Conservation (phyloP, 176 grass and related monocot genomes). For the Thalia dealbata region DNA sequence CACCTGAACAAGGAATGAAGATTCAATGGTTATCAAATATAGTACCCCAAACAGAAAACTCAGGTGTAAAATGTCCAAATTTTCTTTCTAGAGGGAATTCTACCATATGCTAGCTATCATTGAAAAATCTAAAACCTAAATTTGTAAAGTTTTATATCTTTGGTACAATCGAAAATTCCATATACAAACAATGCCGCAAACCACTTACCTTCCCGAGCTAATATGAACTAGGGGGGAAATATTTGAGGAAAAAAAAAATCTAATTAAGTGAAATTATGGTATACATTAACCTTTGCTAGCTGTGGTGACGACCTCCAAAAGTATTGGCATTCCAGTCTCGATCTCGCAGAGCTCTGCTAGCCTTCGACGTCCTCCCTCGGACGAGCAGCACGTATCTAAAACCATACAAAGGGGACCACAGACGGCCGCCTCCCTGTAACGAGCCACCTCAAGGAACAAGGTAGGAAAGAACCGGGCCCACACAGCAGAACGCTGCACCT, state of each 20-base stretch:
- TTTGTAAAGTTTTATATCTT: no score
- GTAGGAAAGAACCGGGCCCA: slow-evolving; percentile 59
- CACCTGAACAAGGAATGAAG: slow-evolving; percentile 31
- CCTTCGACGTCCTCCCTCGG: slow-evolving; percentile 35
- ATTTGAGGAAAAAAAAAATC: no score
- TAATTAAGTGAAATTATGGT: background rate
- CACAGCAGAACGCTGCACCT: slow-evolving; percentile 45
- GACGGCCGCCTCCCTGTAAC: slow-evolving; percentile 35
- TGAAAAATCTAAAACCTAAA: no score
- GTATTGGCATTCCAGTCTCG: slow-evolving; percentile 31
- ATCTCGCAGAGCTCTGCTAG: slow-evolving; percentile 43
- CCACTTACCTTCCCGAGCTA: no score
- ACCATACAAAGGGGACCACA: slow-evolving; percentile 82
- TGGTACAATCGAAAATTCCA: background rate
- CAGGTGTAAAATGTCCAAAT: background rate
- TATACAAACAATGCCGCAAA: no score
- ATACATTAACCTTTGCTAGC: slow-evolving; percentile 39
- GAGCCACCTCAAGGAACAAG: slow-evolving; percentile 33
- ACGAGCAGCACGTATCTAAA: slow-evolving; percentile 72
- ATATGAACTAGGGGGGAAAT: slow-evolving; percentile 19
- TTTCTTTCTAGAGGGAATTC: no score
- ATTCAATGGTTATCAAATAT: background rate
- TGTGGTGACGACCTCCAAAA: slow-evolving; percentile 43
- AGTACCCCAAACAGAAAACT: background rate
- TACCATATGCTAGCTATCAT: no score